A percentile compares a stretch with the other conserved stretches of the same genome.
Conservation (phyloP, 805 yeast species). For the Sugiyamaella smithiae region DNA sequence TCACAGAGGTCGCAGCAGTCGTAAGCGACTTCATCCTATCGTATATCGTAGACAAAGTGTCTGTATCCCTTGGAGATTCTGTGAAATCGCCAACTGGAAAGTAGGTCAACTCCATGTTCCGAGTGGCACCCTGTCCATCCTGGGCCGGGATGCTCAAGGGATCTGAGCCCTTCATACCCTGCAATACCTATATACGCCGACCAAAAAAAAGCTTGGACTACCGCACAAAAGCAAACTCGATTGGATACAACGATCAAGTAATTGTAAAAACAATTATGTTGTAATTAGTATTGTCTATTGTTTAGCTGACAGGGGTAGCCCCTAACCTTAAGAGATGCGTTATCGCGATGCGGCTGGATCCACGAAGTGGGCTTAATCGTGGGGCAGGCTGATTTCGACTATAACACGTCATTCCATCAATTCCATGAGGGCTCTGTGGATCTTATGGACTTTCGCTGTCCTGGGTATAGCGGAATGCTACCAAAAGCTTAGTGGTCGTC, state of each 20-base stretch:
- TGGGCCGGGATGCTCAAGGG: not conserved
- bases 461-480: slow-evolving; percentile 10
- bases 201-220: no score
- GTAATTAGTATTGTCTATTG: not conserved
- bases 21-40: slow-evolving; percentile 23
- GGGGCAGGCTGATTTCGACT: not conserved
- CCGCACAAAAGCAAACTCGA: no score
- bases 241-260: no score
- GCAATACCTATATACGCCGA: no score
- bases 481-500: slow-evolving; percentile 8
- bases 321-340: not conserved
- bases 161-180: not conserved
- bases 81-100: slow-evolving; percentile 25
- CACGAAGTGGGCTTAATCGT: not conserved
- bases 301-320: not conserved
- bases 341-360: slow-evolving; percentile 1
- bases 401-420: no score
- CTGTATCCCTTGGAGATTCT: slow-evolving; percentile 20
- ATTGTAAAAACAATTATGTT: not conserved
- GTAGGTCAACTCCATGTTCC: slow-evolving; percentile 16
- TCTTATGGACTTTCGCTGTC: no score
- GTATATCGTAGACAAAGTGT: slow-evolving; percentile 23
- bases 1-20: slow-evolving; percentile 26
- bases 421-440: no score
- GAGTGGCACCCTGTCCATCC: not conserved